A percentile compares a stretch with the other conserved stretches of the same genome.
These are phyloP conservation scores for Tagetes erecta DNA, from an alignment of 129 eudicot species.

Conservation along the genomic window DNA sequence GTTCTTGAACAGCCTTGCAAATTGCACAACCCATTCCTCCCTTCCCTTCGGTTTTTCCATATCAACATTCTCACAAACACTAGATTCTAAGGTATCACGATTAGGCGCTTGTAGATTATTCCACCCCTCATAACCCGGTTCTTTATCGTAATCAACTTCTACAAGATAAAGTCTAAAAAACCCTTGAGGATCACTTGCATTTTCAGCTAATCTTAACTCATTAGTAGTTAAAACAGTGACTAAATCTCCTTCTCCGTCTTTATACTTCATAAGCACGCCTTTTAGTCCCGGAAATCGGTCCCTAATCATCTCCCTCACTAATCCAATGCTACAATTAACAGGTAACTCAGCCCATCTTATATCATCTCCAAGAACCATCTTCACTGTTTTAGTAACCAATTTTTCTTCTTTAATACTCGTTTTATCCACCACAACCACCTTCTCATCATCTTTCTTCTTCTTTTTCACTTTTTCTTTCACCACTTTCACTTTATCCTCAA, in stretches of 20 bases:
- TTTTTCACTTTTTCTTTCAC: slow-evolving; percentile 47
- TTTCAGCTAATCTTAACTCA: slow-evolving; percentile 82
- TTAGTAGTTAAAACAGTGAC: slow-evolving; percentile 76
- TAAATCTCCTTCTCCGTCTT: slow-evolving; percentile 89
- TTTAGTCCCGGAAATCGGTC: slow-evolving; percentile 74
- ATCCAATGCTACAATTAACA: slow-evolving; percentile 50
- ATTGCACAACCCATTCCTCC: slow-evolving; percentile 84
- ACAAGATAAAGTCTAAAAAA: slow-evolving; percentile 58
- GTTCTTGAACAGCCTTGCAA: slow-evolving; percentile 73
- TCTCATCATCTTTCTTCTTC: slow-evolving; percentile 48
- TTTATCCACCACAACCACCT: slow-evolving; percentile 67
- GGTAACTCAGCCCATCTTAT: slow-evolving; percentile 87
- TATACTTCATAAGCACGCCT: slow-evolving; percentile 85
- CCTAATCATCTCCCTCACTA: slow-evolving; percentile 70
- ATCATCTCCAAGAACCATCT: slow-evolving; percentile 82
- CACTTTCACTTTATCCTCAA: slow-evolving; percentile 30
- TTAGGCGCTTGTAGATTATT: slow-evolving; percentile 18
- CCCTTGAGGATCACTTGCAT: slow-evolving; percentile 54
- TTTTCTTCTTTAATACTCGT: slow-evolving; percentile 55
- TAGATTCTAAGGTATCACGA: slow-evolving; percentile 24
- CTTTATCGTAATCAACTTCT: slow-evolving; percentile 77
- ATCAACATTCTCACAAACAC: slow-evolving; percentile 28
- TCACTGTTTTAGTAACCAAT: slow-evolving; percentile 58
- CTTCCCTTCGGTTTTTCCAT: slow-evolving; percentile 20
- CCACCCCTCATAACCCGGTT: slow-evolving; percentile 63